Conservation (phyloP, 176 grass and related monocot species). For the Saccharum spontaneum region DNA sequence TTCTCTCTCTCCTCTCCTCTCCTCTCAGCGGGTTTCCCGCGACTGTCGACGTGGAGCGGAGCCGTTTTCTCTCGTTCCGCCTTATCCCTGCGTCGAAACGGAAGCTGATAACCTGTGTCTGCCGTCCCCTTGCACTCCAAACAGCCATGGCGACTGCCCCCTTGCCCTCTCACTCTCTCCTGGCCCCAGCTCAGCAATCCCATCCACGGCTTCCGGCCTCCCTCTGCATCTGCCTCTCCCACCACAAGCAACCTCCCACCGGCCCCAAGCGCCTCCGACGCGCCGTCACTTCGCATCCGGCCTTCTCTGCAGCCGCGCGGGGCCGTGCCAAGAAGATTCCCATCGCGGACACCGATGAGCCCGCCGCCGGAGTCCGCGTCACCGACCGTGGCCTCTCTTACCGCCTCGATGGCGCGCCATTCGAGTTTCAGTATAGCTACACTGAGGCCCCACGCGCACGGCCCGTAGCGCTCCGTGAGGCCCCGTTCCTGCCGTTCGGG, state of each 20-base stretch:
- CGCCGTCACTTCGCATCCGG: slow-evolving; percentile 31
- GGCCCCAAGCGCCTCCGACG: slow-evolving; percentile 38
- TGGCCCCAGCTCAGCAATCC: slow-evolving; percentile 30
- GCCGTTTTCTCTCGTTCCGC: too few species aligned
- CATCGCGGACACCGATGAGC: slow-evolving; percentile 36
- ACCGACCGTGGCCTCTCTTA: slow-evolving; percentile 72
- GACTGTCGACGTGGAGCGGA: too few species aligned
- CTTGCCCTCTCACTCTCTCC: slow-evolving; percentile 11
- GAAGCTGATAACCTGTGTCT: too few species aligned
- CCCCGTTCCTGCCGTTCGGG: slow-evolving; percentile 74
- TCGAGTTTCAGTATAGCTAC: slow-evolving; percentile 98
- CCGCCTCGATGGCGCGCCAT: slow-evolving; percentile 69
- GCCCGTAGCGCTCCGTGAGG: slow-evolving; percentile 72
- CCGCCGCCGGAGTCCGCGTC: slow-evolving; percentile 49
- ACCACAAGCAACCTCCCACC: slow-evolving; percentile 27
- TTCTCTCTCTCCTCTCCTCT: too few species aligned
- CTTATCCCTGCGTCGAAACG: too few species aligned
- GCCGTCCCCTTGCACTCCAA: too few species aligned
- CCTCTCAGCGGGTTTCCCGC: too few species aligned
- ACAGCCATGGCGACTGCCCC: slow-evolving; percentile 46
- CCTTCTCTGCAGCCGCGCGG: slow-evolving; percentile 36
- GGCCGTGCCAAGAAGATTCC: slow-evolving; percentile 27
- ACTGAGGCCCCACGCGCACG: slow-evolving; percentile 76
- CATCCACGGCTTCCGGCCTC: slow-evolving; percentile 23
- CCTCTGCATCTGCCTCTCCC: slow-evolving; percentile 28